phyloP scores from a whole-genome alignment of 139 green algal genomes.

The Chlamydomonas sp. region DNA sequence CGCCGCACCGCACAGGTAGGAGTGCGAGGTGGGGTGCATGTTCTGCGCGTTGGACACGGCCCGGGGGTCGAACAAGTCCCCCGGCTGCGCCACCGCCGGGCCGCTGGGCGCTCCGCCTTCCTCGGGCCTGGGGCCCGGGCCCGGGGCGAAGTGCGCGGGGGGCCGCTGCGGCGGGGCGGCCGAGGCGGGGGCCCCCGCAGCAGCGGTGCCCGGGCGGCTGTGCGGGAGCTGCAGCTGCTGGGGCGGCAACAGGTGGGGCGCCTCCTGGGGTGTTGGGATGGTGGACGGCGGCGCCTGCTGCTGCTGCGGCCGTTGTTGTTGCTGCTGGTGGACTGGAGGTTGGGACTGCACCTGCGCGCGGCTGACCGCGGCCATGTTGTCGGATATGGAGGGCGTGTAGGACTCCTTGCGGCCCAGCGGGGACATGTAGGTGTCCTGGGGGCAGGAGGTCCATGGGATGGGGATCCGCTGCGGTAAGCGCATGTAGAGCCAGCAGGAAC shows the following conservation, averaged over 20 bases:
- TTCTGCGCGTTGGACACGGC: conserved; percentile 3
- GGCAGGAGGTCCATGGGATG: background rate
- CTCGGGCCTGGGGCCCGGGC: too few species aligned
- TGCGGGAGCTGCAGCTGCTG: background rate
- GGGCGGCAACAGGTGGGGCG: background rate
- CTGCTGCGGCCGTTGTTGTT: background rate
- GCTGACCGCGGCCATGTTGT: conserved; percentile 17
- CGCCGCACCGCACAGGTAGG: conserved; percentile 13
- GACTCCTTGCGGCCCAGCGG: conserved; percentile 3
- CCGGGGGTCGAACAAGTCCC: conserved; percentile 35
- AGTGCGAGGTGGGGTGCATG: background rate
- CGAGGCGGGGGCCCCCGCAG: background rate
- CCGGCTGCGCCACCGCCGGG: conserved; percentile 12
- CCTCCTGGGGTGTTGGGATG: too few species aligned
- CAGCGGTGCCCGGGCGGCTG: background rate
- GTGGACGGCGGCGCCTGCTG: background rate
- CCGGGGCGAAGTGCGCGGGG: too few species aligned
- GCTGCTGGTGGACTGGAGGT: background rate
- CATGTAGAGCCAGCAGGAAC: too few species aligned
- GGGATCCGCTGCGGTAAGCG: background rate
- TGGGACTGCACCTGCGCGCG: background rate
- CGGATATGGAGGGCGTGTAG: conserved; percentile 42
- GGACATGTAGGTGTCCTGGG: conserved; percentile 23
- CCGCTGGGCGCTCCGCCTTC: too few species aligned
- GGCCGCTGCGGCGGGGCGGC: too few species aligned